Evolutionary conservation across 208 protist species (phyloP), one percentile per base, ranked within the genome.

Genomic region (Crithidia mellificae): DNA sequence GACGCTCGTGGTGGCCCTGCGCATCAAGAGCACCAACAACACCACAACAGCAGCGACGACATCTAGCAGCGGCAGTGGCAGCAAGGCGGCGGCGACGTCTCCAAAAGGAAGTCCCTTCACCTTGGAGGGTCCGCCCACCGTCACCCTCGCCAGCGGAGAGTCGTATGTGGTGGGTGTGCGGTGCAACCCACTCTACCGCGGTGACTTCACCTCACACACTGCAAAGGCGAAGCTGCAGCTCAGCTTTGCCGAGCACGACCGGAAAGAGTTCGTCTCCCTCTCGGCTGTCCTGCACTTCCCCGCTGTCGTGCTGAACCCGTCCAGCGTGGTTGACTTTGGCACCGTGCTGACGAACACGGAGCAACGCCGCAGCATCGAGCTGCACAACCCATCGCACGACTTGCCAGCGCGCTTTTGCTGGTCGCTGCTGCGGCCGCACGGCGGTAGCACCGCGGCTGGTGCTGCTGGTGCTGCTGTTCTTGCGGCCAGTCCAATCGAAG

Each of bases 291-390:
- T 98, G 46, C 56, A 62, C 52, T 98, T 98, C 70, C 98, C 98
- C 2, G 91, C 86, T 63, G 53, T 99, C 15, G 54, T 41, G 25
- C 65, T 98, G 38, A 82, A 87, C 30, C 87, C 87, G 0, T 32
- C 69, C 17, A 47, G 55, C 24, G 49, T 34, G 24, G 27, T 98
- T 46, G 91, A 98, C 63, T 98, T 98, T 81, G 97, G 97, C 15
- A 88, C 84, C 46, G 83, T 98, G 50, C 68, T 99, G 49, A 87
- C 88, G 54, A 87, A 98, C 65, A 97, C 94, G 9, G 88, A 97
- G 65, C 72, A 80, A 63, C 77, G 83, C 8, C 73, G 76, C 29
- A 58, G 75, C 8, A 63, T 98, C 22, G 79, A 70, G 64, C 65
- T 98, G 20, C 84, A 66, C 8, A 98, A 98, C 78, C 65, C 79